Base-by-base conservation (phyloP, 2,329 filamentous ascomycete genomes). In the Apiospora kogelbergensis region DNA sequence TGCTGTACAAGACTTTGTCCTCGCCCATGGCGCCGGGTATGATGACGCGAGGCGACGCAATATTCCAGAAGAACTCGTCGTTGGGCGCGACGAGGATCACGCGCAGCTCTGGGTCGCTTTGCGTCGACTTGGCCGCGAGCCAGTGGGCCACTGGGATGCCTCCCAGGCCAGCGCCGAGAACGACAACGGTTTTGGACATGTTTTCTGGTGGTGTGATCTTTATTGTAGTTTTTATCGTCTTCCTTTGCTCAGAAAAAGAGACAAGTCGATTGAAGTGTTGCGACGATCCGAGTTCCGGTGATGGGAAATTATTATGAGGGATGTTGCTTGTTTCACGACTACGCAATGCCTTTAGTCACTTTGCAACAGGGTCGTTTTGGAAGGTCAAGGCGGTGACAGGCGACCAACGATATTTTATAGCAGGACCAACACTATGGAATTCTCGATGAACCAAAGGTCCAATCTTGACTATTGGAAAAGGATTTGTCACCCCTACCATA, bases 101-200 rank as follows among this genome's bases (percentile, higher is more conserved):
- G 70, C 80, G 84, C 69, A 84, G 77, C 69, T 81, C 80, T 9
- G 79, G 74, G 41, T 79, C 76, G 63, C 80, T 80, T 30, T 81
- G 76, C 2, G 83, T 76, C 0, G 78, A 79, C 71, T 81, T 80
- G 68, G 83, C 82, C 74, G 87, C 81, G 40, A 86, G 81, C 73
- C 86, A 83, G 75, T 87, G 86, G 64, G 85, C 82, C 44, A 85
- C 72, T 22, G 83, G 81, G 63, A 86, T 73, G 70, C 84, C 85
- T 46, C 81, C 79, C 48, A 81, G 75, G 75, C 84, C 83, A 42
- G 83, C 84, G 42, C 86, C 86, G 5, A 88, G 80, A 66, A 88
- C 78, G 48, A 88, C 82, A 66, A 88, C 80, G 41, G 81, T 83
- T 70, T 73, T 76, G 2, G 74, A 70, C 73, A 76, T 77, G 64